Evolutionary conservation across 768 basidiomycete genomes (phyloP).

Genomic region (Clathrus columnatus): DNA sequence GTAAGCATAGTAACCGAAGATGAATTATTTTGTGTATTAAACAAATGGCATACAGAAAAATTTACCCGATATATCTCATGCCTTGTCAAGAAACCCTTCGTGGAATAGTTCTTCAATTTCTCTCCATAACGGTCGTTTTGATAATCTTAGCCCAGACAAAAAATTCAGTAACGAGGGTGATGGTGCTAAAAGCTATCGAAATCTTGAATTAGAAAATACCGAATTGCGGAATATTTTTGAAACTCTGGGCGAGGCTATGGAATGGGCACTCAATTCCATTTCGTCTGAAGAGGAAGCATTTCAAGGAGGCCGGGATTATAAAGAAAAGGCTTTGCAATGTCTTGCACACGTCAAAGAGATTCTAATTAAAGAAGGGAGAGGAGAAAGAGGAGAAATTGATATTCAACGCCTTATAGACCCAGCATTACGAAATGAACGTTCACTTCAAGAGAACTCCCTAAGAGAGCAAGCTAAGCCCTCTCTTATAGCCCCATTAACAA

Average conservation of each 20-base stretch:
- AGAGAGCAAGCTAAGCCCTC: too few species aligned
- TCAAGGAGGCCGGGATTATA: slow-evolving; percentile 35
- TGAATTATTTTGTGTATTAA: neutral
- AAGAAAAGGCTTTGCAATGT: slow-evolving; percentile 62
- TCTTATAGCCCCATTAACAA: too few species aligned
- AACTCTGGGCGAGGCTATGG: slow-evolving; percentile 57
- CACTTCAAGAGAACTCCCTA: neutral
- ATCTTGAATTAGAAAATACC: slow-evolving; percentile 56
- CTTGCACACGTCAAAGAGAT: slow-evolving; percentile 73
- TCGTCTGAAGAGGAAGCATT: slow-evolving; percentile 38
- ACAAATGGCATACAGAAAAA: slow-evolving; percentile 48
- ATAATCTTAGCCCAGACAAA: neutral
- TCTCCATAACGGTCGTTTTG: slow-evolving; percentile 44
- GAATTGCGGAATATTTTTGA: slow-evolving; percentile 50
- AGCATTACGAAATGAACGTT: neutral
- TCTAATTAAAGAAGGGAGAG: slow-evolving; percentile 39
- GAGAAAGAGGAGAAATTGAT: slow-evolving; percentile 45
- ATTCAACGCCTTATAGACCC: slow-evolving; percentile 50
- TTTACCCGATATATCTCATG: slow-evolving; percentile 72
- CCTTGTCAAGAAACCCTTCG: slow-evolving; percentile 52
- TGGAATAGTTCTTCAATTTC: slow-evolving; percentile 44
- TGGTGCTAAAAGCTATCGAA: slow-evolving; percentile 23
- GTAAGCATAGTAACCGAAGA: slow-evolving; percentile 30
- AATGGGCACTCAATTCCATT: slow-evolving; percentile 67
- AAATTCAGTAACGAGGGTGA: neutral